A percentile compares a stretch with the other conserved stretches of the same genome.
These are phyloP conservation scores for Linnemannia schmuckeri DNA, from an alignment of 192 early-diverging fungal genomes.

Conservation along the genomic window DNA sequence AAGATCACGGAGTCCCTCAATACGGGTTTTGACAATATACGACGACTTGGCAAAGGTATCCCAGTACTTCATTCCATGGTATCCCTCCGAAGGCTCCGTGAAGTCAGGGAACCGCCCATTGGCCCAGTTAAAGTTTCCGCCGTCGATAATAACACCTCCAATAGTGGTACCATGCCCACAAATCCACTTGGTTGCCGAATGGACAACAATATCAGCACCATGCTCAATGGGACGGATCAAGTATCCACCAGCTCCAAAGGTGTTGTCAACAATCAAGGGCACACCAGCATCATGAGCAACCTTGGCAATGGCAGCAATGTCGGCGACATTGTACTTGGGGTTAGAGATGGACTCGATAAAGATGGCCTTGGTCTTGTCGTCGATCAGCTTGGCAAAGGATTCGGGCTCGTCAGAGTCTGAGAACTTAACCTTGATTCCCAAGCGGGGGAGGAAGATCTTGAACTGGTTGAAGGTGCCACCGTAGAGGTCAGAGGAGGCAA, in stretches of 20 bases:
- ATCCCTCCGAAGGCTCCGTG: conserved; percentile 85
- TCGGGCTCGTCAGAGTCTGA: conserved; percentile 78
- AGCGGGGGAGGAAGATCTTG: conserved; percentile 84
- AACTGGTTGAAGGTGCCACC: conserved; percentile 89
- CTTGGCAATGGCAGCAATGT: conserved; percentile 86
- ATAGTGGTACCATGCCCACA: conserved; percentile 93
- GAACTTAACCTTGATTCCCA: conserved; percentile 89
- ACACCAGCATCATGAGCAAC: conserved; percentile 86
- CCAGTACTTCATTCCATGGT: conserved; percentile 91
- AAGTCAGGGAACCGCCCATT: conserved; percentile 91
- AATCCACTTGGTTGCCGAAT: conserved; percentile 96
- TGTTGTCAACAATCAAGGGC: conserved; percentile 96
- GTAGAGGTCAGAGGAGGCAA: conserved; percentile 82
- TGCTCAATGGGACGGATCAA: conserved; percentile 88
- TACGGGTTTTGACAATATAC: conserved; percentile 83
- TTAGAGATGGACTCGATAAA: conserved; percentile 95
- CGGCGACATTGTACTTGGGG: conserved; percentile 90
- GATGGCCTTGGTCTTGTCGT: conserved; percentile 92
- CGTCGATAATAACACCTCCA: conserved; percentile 91
- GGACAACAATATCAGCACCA: conserved; percentile 96
- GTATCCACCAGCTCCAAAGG: conserved; percentile 93
- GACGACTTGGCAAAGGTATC: conserved; percentile 87
- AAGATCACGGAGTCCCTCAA: conserved; percentile 89
- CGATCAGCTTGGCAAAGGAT: conserved; percentile 83
- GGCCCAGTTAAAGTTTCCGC: conserved; percentile 90